These are phyloP conservation scores for Epichloe amarillans DNA, from an alignment of 2,329 filamentous ascomycete species.

Conservation along the genomic window DNA sequence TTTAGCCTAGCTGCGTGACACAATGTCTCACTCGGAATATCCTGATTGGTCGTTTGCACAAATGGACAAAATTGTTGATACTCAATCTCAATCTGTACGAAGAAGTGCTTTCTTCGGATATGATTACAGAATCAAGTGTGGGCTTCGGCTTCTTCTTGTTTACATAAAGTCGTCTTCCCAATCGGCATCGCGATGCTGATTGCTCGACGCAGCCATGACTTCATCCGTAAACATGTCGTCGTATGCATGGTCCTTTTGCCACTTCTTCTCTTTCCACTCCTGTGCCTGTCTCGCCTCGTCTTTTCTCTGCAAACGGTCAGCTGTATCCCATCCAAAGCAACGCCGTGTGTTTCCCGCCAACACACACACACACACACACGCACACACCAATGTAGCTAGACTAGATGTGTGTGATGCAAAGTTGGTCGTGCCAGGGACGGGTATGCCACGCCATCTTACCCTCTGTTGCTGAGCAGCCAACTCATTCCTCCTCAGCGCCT, in stretches of 20 bases:
- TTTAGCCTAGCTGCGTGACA: too few species aligned
- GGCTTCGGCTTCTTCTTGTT: background rate
- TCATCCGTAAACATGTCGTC: slow-evolving; percentile 84
- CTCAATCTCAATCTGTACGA: background rate
- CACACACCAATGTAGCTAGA: too few species aligned
- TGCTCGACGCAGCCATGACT: slow-evolving; percentile 62
- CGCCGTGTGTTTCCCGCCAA: too few species aligned
- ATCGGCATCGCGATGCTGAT: slow-evolving; percentile 66
- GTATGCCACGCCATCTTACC: slow-evolving; percentile 26
- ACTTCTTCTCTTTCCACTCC: slow-evolving; percentile 80
- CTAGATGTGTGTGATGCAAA: slow-evolving; percentile 1
- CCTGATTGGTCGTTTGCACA: background rate
- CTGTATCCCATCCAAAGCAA: background rate
- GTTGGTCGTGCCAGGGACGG: too few species aligned
- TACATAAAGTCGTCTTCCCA: slow-evolving; percentile 94
- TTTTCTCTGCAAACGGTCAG: slow-evolving; percentile 44
- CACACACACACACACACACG: too few species aligned
- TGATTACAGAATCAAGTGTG: background rate
- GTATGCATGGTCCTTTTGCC: slow-evolving; percentile 91
- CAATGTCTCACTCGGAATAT: background rate
- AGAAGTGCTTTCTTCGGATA: background rate
- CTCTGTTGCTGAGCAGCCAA: slow-evolving; percentile 46
- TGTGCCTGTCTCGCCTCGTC: slow-evolving; percentile 60
- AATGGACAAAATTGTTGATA: background rate
- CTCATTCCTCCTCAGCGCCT: slow-evolving; percentile 59